phyloP scores from a whole-genome alignment of 2,329 filamentous ascomycete genomes.

The Neocatenulostroma microsporum region DNA sequence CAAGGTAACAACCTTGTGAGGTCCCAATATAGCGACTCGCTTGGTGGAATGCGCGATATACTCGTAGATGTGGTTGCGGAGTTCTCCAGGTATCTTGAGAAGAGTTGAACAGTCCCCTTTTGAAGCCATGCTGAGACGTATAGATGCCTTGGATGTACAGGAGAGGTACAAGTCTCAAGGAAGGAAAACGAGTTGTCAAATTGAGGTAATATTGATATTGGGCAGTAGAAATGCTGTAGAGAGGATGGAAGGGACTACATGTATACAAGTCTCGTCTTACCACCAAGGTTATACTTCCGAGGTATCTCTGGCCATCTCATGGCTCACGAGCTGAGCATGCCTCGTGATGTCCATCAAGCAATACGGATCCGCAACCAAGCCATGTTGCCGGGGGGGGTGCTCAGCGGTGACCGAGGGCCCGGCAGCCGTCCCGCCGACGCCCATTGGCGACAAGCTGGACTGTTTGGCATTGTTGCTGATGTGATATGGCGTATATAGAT shows the following conservation, averaged over 20 bases:
- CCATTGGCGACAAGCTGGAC: no score
- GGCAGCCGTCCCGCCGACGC: no score
- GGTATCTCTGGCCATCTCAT: no score
- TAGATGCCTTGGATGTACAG: no score
- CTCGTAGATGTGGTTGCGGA: conserved; percentile 8
- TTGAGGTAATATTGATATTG: no score
- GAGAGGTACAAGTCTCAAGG: no score
- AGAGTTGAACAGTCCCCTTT: not conserved
- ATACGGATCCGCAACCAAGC: not conserved
- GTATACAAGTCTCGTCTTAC: no score
- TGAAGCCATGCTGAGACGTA: no score
- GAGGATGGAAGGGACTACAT: not conserved
- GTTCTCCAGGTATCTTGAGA: conserved; percentile 7
- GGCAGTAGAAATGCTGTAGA: not conserved
- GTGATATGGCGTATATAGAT: no score
- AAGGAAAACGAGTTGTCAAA: no score
- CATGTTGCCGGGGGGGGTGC: not conserved
- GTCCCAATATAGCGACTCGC: not conserved
- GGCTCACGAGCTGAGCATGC: not conserved
- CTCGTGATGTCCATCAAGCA: not conserved
- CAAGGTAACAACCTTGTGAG: not conserved
- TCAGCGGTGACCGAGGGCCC: not conserved
- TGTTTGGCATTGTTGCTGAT: no score
- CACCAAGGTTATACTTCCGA: no score
- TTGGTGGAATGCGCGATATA: conserved; percentile 4